Evolutionary conservation across 352 stramenopile genomes (phyloP), one percentile per base, ranked within the genome.

Genomic region (Thalassiosira mediterranea): DNA sequence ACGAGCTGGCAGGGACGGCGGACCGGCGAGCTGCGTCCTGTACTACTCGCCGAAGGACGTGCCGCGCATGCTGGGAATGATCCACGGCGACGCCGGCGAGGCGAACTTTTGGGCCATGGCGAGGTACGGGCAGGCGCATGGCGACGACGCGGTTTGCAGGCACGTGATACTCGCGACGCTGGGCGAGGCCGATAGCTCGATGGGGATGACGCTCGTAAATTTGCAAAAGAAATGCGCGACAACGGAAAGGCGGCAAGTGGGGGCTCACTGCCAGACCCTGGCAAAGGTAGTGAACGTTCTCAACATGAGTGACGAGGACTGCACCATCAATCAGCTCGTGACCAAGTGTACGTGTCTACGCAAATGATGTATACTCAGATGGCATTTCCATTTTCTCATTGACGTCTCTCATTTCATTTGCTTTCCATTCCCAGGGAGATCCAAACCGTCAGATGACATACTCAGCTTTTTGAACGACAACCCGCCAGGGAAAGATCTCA

Each of bases 1-100:
- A 3, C 91, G 97, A 56, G 97, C 97, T 29, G 97, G 97, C 31
- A 88, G 97, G 38, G 96, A 99, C 76, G 96, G 96, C 11, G 60
- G 75, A 13, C 47, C 62, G 44, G 79, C 87, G 5, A 77, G 68
- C 76, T 95, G 90, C 75, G 84, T 94, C 15, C 70, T 94, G n/a
- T 94, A 88, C 52, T 95, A 92, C 65, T 82, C 72, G 49, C 75
- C 76, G n/a, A 91, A 90, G 76, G 88, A 93, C 80, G 82, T 91
- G 13, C 62, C 81, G 17, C 40, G 74, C 71, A 88, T 90, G 74
- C 17, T 91, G 19, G 52, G 52, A 23, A 89, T 93, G 79, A 83
- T 91, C 62, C 68, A 90, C 63, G 81, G 77, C 15, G 71, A 80
- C 8, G 48, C 52, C 19, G 72, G 68, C 1, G 83, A 80, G 65